phyloP scores from a whole-genome alignment of 2,329 filamentous ascomycete species.

The Venturiaceae sp. region DNA sequence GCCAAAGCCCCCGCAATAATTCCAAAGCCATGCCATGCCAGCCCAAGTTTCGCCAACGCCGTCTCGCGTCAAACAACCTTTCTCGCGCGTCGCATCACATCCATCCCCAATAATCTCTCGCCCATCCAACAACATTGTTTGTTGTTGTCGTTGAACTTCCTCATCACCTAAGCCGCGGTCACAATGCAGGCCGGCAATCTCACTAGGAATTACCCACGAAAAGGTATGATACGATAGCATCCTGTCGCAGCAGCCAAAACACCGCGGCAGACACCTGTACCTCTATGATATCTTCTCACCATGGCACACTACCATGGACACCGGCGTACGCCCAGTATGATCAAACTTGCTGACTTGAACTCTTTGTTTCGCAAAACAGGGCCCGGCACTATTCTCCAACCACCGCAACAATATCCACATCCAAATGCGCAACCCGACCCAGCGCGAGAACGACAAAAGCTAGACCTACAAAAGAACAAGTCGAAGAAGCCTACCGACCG shows the following conservation, averaged over 20 bases:
- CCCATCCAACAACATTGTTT: not conserved
- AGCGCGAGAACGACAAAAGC: conserved; percentile 40
- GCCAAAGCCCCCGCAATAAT: no score
- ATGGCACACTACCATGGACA: not conserved
- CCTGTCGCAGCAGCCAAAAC: not conserved
- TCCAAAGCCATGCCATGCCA: no score
- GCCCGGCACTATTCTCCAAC: not conserved
- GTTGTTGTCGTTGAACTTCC: not conserved
- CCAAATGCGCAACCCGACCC: conserved; percentile 33
- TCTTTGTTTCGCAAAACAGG: conserved; percentile 28
- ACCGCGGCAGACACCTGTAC: not conserved
- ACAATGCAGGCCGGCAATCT: not conserved
- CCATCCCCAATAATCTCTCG: no score
- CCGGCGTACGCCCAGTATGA: conserved; percentile 22
- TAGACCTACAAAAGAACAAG: conserved; percentile 65
- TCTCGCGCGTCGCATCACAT: no score
- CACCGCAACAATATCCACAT: not conserved
- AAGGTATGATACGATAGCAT: not conserved
- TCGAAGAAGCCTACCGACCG: conserved; percentile 90
- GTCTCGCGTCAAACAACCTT: no score
- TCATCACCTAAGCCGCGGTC: not conserved
- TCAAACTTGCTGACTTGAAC: conserved; percentile 37
- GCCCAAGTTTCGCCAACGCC: no score
- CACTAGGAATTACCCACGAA: not conserved
- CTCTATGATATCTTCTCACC: not conserved